Evolutionary conservation across 176 grass and related monocot species (phyloP), one percentile per base, ranked within the genome.

Genomic region (Puccinellia tenuiflora): DNA sequence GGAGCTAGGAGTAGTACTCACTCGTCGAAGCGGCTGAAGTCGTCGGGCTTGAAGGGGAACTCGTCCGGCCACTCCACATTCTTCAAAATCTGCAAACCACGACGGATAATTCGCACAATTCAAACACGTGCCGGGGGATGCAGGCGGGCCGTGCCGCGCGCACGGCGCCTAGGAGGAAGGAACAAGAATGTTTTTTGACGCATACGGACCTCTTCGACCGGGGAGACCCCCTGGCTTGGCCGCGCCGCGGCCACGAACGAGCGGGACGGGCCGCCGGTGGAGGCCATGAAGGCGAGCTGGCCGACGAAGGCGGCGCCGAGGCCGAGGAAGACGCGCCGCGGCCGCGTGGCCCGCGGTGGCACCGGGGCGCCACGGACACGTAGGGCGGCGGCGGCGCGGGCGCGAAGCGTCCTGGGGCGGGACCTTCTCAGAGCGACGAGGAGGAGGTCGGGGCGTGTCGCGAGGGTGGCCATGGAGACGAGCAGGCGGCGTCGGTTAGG

Each of bases 11-110:
- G n/a, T n/a, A n/a, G n/a, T n/a, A 82, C 79, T 75, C 86, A 98
- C 92, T 98, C 90, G n/a, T 98, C 95, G 61, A 98, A 95, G 61
- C 92, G 95, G 82, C 82, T 90, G 76, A 98, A 95, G 73, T 98
- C 95, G 67, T 98, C 95, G 31, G 92, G 82, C 80, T 98, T 98
- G 88, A 98, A 98, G 46, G 95, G 95, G 67, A 95, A 95, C 59
- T 91, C 82, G 17, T 98, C 92, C 2, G 92, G 95, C 95, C 95
- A 98, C 76, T 91, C 85, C n/a, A 95, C 90, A 66, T 86, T 83
- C 88, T 95, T 95, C 82, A 98, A 40, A 91, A 98, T 88, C 95
- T 98, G 80, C 73, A 67, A 59, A 66, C 1, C 48, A 11, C 5
- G 10, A 22, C 1, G 62, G 17, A 78, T 42, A 21, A 54, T 26